phyloP scores from a whole-genome alignment of 768 basidiomycete genomes.

The Pleurotus ostreatus region DNA sequence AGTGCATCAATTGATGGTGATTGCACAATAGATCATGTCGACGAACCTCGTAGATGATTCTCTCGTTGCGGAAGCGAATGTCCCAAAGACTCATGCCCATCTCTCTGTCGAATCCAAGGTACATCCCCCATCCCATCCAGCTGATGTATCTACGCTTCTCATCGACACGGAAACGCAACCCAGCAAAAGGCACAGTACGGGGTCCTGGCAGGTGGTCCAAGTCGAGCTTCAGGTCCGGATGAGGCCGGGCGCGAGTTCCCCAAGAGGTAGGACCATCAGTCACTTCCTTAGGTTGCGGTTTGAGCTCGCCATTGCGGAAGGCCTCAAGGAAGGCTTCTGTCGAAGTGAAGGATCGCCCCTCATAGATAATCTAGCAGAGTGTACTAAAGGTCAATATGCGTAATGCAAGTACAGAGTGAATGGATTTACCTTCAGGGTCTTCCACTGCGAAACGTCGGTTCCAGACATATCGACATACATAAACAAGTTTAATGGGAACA shows the following conservation, averaged over 20 bases:
- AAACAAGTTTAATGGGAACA: conserved; percentile 52
- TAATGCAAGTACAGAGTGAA: neutral
- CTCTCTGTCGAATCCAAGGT: conserved; percentile 59
- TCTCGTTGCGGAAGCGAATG: conserved; percentile 49
- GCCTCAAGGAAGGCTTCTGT: conserved; percentile 48
- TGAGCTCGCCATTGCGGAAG: conserved; percentile 48
- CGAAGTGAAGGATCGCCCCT: conserved; percentile 50
- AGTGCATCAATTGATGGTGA: neutral
- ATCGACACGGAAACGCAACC: conserved; percentile 55
- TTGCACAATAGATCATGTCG: neutral
- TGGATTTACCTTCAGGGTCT: conserved; percentile 40
- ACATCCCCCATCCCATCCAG: conserved; percentile 68
- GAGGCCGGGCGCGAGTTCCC: conserved; percentile 39
- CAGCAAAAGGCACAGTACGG: conserved; percentile 56
- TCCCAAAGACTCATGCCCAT: conserved; percentile 65
- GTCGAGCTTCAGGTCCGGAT: conserved; percentile 32
- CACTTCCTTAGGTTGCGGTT: conserved; percentile 28
- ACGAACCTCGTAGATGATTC: conserved; percentile 58
- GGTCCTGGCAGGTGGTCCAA: conserved; percentile 64
- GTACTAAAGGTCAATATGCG: neutral
- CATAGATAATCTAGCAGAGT: conserved; percentile 45
- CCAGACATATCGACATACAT: conserved; percentile 55
- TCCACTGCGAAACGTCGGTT: conserved; percentile 48
- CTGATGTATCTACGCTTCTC: conserved; percentile 45
- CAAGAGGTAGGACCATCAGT: conserved; percentile 33